These are phyloP conservation scores for Rhizopus arrhizus DNA, from an alignment of 371 early-diverging fungal genomes.

Conservation along the genomic window DNA sequence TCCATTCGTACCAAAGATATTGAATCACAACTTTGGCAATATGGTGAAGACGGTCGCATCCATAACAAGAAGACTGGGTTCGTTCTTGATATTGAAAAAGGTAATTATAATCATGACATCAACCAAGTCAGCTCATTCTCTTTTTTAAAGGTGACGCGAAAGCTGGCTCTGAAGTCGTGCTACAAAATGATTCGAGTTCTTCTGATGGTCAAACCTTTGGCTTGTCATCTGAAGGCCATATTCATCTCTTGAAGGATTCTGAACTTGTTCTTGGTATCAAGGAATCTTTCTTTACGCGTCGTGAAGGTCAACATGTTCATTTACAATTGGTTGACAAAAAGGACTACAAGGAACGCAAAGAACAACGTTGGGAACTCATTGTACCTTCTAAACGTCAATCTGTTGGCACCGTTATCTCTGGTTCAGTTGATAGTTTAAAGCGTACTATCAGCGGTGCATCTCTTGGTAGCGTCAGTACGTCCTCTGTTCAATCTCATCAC, in stretches of 20 bases:
- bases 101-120: conserved; percentile 22
- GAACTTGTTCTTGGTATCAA: conserved; percentile 57
- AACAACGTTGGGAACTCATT: conserved; percentile 50
- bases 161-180: conserved; percentile 49
- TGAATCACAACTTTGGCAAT: conserved; percentile 59
- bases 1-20: conserved; percentile 33
- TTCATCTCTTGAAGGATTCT: conserved; percentile 39
- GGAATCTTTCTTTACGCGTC: conserved; percentile 50
- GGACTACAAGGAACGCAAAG: conserved; percentile 33
- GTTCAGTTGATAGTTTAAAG: conserved; percentile 24
- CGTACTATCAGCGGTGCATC: conserved; percentile 35
- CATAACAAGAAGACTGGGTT: conserved; percentile 58
- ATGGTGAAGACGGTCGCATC: conserved; percentile 54
- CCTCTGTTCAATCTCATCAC: conserved; percentile 2
- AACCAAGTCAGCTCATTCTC: not conserved
- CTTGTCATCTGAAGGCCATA: conserved; percentile 41
- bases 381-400: conserved; percentile 30
- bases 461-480: conserved; percentile 17
- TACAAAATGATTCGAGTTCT: conserved; percentile 37
- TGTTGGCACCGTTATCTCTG: not conserved
- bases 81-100: conserved; percentile 58
- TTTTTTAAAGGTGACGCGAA: conserved; percentile 35
- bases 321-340: conserved; percentile 33
- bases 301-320: conserved; percentile 51
- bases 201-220: conserved; percentile 34